phyloP scores from a whole-genome alignment of 1,284 basidiomycete genomes.

The Fistulinella cinereoalba region DNA sequence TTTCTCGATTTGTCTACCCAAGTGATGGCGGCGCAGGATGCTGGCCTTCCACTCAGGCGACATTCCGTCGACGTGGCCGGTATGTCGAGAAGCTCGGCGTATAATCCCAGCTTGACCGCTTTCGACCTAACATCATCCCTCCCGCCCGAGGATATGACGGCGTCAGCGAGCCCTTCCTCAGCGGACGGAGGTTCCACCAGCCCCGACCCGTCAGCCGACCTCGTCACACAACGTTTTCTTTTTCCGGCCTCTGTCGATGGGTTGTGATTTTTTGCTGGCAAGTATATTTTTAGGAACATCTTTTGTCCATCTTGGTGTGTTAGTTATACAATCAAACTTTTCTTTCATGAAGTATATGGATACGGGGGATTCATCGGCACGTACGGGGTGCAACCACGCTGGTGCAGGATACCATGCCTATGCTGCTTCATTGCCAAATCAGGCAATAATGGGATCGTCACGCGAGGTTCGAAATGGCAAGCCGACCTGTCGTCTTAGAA shows the following conservation, averaged over 20 bases:
- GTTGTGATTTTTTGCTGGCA: constrained; percentile 9
- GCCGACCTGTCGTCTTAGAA: constrained; percentile 7
- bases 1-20: constrained; percentile 31
- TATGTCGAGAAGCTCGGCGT: constrained; percentile 10
- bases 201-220: constrained; percentile 20
- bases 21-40: constrained; percentile 27
- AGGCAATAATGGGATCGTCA: constrained; percentile 18
- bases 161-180: constrained; percentile 26
- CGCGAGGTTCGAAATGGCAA: constrained; percentile 14
- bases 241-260: constrained; percentile 18
- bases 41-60: constrained; percentile 28
- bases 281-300: constrained; percentile 3
- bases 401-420: no score
- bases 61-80: constrained; percentile 29
- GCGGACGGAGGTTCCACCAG: constrained; percentile 17
- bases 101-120: constrained; percentile 9
- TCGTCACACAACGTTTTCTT: constrained; percentile 16
- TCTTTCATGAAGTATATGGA: neutral
- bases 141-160: constrained; percentile 17
- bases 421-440: neutral
- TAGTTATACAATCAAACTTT: neutral
- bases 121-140: constrained; percentile 19
- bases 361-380: neutral
- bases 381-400: neutral
- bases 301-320: constrained; percentile 6